Conservation (phyloP, 345 rosid species). For the Durio zibethinus region DNA sequence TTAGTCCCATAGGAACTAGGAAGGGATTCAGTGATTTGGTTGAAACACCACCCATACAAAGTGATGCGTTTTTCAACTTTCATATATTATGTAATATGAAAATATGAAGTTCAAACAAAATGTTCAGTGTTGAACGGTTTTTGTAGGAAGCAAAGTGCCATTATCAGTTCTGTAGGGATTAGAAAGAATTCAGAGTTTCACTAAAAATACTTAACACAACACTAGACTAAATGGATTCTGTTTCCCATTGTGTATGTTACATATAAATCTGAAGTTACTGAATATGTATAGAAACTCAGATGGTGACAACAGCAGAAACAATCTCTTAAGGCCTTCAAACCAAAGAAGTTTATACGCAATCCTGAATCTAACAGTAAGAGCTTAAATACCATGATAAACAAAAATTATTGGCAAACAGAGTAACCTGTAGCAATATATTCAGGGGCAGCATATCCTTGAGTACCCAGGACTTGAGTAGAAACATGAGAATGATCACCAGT, state of each 20-base stretch:
- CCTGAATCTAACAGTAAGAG: neutral
- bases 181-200: neutral
- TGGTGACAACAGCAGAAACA: neutral
- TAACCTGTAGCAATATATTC: conserved; percentile 60
- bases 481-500: conserved; percentile 50
- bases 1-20: neutral
- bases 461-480: conserved; percentile 55
- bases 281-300: neutral
- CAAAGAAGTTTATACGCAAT: neutral
- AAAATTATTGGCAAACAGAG: neutral
- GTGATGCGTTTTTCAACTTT: neutral
- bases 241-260: no score
- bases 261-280: neutral
- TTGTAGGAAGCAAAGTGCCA: neutral
- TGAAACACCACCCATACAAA: neutral
- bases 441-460: conserved; percentile 63
- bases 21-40: neutral
- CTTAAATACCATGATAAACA: neutral
- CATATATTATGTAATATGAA: neutral
- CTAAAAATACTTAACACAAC: neutral
- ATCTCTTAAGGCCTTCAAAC: neutral
- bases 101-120: neutral
- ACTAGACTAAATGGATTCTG: neutral
- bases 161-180: neutral
- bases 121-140: neutral